phyloP scores from a whole-genome alignment of 176 grass and related monocot species.

The Melocanna baccifera region DNA sequence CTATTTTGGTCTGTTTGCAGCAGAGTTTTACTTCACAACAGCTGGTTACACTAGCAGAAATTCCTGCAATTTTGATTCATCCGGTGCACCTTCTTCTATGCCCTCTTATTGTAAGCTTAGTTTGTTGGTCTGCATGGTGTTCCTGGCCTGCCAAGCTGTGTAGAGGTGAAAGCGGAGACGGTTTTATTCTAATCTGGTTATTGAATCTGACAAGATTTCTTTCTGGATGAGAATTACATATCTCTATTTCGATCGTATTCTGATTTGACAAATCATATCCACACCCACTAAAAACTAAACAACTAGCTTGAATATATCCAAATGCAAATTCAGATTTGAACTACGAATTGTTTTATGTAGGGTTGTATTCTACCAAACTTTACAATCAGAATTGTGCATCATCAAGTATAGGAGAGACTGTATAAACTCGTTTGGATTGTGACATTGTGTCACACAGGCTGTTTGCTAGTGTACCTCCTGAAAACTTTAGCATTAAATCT shows the following conservation, averaged over 20 bases:
- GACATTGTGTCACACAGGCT: background rate
- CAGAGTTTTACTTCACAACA: background rate
- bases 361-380: background rate
- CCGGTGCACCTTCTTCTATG: background rate
- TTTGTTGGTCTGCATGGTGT: background rate
- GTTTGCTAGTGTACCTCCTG: background rate
- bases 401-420: background rate
- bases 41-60: background rate
- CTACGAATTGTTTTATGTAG: background rate
- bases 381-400: background rate
- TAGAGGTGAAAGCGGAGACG: background rate
- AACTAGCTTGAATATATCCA: background rate
- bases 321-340: background rate
- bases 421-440: background rate
- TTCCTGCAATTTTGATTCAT: slow-evolving; percentile 22
- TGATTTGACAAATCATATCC: background rate
- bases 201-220: background rate
- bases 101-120: background rate
- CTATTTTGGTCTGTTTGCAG: slow-evolving; percentile 13
- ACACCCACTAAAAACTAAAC: background rate
- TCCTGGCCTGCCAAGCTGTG: background rate
- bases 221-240: background rate
- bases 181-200: background rate
- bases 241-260: background rate
- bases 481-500: background rate